Base-by-base conservation (phyloP, 169 alveolate genomes). In the Plasmodium fragile region DNA sequence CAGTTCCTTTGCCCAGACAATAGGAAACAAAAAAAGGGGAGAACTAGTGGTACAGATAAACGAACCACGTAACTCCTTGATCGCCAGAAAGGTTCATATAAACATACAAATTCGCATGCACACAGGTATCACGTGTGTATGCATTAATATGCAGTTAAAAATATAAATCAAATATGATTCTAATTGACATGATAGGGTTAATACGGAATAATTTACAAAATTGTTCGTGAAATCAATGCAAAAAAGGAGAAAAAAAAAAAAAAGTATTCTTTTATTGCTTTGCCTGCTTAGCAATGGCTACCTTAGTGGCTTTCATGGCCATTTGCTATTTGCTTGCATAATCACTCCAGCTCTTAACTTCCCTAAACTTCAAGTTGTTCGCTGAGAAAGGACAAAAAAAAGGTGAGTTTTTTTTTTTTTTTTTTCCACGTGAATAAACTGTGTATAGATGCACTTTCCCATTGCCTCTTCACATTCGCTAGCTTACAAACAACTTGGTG, bases 311-410 rank as follows among this genome's bases (percentile, higher is more conserved):
- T 3, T 65, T 70, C 73, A 70, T 70, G 43, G 72, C 72, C 53
- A 52, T 39, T 36, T 69, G 41, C 16, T 69, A 28, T 30, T 65
- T 34, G 13, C 4, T 30, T 82, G 92, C 30, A 70, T 69, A 82
- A 70, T 65, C 92, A 30, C 28, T 82, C 92, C 92, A 82, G 45
- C 53, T 70, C 73, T 82, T 77, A 41, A 82, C 82, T 82, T 82
- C 65, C 79, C 65, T 82, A 70, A n/a, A 82, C 75, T 82, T 82
- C 53, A 82, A 69, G 18, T 32, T 39, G 82, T 69, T 69, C 45
- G 75, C 92, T 82, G 32, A 10, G 70, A 70, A 55, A 34, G 73
- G 70, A 32, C 16, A 39, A 11, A 65, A 30, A 59, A 82, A 53
- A 28, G 25, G 8, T 30, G 53, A 30, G 30, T 13, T 65, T 55